These are phyloP conservation scores for Trichoderma endophyticum DNA, from an alignment of 2,329 filamentous ascomycete genomes.

Conservation along the genomic window DNA sequence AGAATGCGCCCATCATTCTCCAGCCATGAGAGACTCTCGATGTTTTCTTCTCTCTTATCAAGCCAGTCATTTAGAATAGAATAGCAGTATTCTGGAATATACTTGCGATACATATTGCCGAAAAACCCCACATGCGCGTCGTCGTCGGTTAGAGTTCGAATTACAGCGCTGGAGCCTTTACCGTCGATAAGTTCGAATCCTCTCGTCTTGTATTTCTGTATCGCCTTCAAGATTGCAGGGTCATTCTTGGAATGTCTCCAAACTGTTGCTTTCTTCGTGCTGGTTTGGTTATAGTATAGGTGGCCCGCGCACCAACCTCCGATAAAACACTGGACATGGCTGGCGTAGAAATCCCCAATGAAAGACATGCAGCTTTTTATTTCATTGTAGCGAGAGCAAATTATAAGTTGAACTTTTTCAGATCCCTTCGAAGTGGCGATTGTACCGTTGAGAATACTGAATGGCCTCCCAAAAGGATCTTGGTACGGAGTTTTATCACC, in stretches of 20 bases:
- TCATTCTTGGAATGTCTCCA: not conserved
- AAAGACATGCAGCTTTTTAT: constrained; percentile 15
- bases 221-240: not conserved
- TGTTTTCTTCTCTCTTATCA: constrained; percentile 3
- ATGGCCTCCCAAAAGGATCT: not conserved
- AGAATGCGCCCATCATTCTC: constrained; percentile 16
- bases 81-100: constrained; percentile 4
- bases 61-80: constrained; percentile 12
- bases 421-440: not conserved
- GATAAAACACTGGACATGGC: constrained; percentile 19
- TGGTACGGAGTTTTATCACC: not conserved
- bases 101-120: constrained; percentile 10
- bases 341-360: constrained; percentile 17
- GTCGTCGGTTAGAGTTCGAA: constrained; percentile 6
- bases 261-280: constrained; percentile 1
- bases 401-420: constrained; percentile 17
- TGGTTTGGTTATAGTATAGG: constrained; percentile 15
- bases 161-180: not conserved
- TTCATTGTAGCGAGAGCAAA: not conserved
- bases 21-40: constrained; percentile 6
- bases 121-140: constrained; percentile 9
- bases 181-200: constrained; percentile 12
- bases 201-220: constrained; percentile 9
- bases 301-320: constrained; percentile 16
- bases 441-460: constrained; percentile 5